phyloP scores from a whole-genome alignment of 2,329 filamentous ascomycete species.

The Talaromyces sp. region DNA sequence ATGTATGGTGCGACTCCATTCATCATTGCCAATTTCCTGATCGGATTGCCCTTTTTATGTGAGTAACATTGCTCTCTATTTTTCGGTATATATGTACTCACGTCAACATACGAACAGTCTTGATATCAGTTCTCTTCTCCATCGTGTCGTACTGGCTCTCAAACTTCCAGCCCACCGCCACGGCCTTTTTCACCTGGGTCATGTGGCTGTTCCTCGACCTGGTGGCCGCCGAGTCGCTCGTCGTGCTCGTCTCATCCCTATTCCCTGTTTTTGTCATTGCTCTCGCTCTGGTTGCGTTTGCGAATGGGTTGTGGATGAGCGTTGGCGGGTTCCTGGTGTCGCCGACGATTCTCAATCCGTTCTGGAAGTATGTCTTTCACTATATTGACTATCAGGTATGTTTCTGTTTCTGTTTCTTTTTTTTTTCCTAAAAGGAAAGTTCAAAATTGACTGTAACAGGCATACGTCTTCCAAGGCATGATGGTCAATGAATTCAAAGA shows the following conservation, averaged over 20 bases:
- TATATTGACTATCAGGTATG: constrained; percentile 77
- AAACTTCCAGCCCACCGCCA: constrained; percentile 63
- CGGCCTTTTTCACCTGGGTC: constrained; percentile 71
- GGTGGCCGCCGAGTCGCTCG: constrained; percentile 74
- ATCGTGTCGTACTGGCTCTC: constrained; percentile 74
- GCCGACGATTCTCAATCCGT: constrained; percentile 67
- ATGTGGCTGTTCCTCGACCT: constrained; percentile 85
- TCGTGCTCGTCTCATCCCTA: constrained; percentile 68
- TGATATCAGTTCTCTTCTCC: constrained; percentile 72
- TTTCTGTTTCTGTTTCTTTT: not conserved
- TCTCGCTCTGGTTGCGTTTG: constrained; percentile 75
- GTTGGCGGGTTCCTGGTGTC: constrained; percentile 78
- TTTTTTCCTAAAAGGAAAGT: not conserved
- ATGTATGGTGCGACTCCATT: constrained; percentile 72
- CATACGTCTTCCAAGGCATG: constrained; percentile 86
- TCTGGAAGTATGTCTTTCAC: constrained; percentile 83
- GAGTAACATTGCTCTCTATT: constrained; percentile 16
- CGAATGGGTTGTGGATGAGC: constrained; percentile 86
- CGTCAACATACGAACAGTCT: constrained; percentile 38
- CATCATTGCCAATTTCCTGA: constrained; percentile 73
- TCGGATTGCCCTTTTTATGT: constrained; percentile 75
- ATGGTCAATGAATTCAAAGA: constrained; percentile 81
- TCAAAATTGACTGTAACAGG: constrained; percentile 24
- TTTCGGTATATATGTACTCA: not conserved
- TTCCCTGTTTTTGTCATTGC: constrained; percentile 75